These are phyloP conservation scores for Berkeleyomyces basicola DNA, from an alignment of 2,329 filamentous ascomycete genomes.

Conservation along the genomic window DNA sequence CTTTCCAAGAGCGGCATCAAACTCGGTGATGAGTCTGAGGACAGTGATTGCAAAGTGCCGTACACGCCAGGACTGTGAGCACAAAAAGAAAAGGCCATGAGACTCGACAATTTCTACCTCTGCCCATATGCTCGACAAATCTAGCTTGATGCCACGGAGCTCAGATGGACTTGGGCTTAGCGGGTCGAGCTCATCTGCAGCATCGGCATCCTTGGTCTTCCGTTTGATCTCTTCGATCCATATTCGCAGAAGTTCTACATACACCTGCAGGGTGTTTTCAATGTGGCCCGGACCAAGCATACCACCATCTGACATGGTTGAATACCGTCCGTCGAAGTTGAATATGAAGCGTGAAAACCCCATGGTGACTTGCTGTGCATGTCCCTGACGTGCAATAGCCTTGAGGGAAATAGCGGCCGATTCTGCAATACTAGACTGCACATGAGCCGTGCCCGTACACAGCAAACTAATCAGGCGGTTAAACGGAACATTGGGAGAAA, in stretches of 20 bases:
- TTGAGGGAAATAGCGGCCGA: conserved; percentile 89
- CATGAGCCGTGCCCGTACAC: conserved; percentile 91
- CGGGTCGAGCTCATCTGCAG: conserved; percentile 34
- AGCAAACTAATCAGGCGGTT: conserved; percentile 86
- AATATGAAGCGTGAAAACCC: conserved; percentile 97
- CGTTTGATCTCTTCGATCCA: conserved; percentile 95
- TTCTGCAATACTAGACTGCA: conserved; percentile 77
- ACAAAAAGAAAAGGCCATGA: conserved; percentile 91
- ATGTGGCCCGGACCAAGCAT: conserved; percentile 91
- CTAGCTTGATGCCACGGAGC: conserved; percentile 55
- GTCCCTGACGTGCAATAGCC: conserved; percentile 81
- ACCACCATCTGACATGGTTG: conserved; percentile 93
- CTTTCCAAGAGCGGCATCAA: conserved; percentile 76
- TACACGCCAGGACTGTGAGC: conserved; percentile 83
- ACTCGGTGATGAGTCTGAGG: conserved; percentile 78
- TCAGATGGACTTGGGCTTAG: conserved; percentile 33
- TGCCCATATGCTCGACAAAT: conserved; percentile 74
- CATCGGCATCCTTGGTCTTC: conserved; percentile 58
- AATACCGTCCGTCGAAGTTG: conserved; percentile 93
- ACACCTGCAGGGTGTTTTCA: conserved; percentile 79
- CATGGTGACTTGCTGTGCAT: conserved; percentile 90
- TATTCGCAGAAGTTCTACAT: conserved; percentile 84
- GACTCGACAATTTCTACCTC: conserved; percentile 96
- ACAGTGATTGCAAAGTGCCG: conserved; percentile 85
- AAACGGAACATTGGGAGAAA: conserved; percentile 80